Conservation (phyloP, 495 filamentous ascomycete genomes). For the Podospora appendiculata region DNA sequence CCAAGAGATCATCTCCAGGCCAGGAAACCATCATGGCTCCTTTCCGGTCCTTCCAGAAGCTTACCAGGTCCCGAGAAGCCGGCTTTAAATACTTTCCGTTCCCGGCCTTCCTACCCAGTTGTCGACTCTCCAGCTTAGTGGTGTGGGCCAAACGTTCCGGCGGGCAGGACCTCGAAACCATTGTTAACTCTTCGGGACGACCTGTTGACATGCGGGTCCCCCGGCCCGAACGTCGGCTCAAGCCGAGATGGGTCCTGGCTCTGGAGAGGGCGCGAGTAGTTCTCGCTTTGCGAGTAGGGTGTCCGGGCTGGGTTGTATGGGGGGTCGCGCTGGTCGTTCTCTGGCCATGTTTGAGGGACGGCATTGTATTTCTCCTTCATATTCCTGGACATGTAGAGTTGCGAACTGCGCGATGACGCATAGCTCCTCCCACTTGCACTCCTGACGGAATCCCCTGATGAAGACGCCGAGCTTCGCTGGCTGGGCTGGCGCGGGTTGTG, state of each 20-base stretch:
- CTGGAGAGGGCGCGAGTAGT: background rate
- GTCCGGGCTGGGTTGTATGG: constrained; percentile 20
- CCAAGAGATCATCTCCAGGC: too few species aligned
- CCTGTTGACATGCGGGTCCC: constrained; percentile 39
- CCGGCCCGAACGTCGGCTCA: constrained; percentile 25
- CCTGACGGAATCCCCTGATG: constrained; percentile 25
- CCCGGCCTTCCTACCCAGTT: too few species aligned
- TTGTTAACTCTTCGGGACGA: constrained; percentile 48
- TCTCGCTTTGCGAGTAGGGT: constrained; percentile 11
- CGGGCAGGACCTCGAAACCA: constrained; percentile 53
- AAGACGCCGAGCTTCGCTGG: constrained; percentile 25
- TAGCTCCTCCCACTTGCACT: constrained; percentile 16
- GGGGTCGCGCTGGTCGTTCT: constrained; percentile 12
- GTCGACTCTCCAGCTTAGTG: background rate
- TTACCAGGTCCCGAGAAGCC: too few species aligned
- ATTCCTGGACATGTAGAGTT: constrained; percentile 9
- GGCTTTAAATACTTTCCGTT: too few species aligned
- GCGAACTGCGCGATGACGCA: constrained; percentile 17
- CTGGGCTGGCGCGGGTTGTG: constrained; percentile 8
- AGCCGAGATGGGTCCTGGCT: constrained; percentile 5
- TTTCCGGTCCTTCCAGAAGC: too few species aligned
- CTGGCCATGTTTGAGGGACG: constrained; percentile 5
- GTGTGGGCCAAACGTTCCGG: constrained; percentile 39
- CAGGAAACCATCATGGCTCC: too few species aligned
- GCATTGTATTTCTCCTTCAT: constrained; percentile 9